Evolutionary conservation across 2,329 filamentous ascomycete genomes (phyloP).

Genomic region (Xylaria polymorpha): DNA sequence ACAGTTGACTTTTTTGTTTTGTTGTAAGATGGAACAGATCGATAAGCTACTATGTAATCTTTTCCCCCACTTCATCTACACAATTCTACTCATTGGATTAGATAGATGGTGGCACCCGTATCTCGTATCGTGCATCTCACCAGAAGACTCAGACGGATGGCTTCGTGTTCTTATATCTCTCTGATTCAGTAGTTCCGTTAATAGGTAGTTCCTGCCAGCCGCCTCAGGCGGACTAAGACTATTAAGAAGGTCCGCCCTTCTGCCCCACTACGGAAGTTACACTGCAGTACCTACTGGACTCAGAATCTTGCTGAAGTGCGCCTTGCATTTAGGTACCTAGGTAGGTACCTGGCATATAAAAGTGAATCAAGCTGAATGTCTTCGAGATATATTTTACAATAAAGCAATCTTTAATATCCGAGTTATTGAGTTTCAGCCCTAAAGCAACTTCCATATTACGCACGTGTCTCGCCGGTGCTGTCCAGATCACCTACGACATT

Average conservation of each 20-base stretch:
- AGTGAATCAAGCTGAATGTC: neutral
- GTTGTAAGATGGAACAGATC: too few species aligned
- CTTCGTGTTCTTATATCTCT: neutral
- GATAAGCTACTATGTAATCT: too few species aligned
- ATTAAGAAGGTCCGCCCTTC: neutral
- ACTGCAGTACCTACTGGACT: neutral
- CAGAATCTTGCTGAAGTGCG: neutral
- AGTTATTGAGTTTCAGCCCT: neutral
- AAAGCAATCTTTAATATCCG: neutral
- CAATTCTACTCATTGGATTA: neutral
- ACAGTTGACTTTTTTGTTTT: too few species aligned
- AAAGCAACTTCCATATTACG: neutral
- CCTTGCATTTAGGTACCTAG: neutral
- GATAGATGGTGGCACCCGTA: neutral
- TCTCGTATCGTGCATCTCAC: neutral
- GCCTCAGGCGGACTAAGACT: conserved; percentile 1
- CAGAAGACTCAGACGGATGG: neutral
- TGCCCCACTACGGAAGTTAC: conserved; percentile 14
- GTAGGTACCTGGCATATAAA: neutral
- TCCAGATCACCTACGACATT: neutral
- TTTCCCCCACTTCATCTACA: neutral
- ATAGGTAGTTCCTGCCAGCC: neutral
- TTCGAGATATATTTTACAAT: neutral
- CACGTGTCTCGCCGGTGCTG: neutral
- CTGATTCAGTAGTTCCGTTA: conserved; percentile 6